These are phyloP conservation scores for Melaleuca quinquenervia DNA, from an alignment of 345 rosid species.

Conservation along the genomic window DNA sequence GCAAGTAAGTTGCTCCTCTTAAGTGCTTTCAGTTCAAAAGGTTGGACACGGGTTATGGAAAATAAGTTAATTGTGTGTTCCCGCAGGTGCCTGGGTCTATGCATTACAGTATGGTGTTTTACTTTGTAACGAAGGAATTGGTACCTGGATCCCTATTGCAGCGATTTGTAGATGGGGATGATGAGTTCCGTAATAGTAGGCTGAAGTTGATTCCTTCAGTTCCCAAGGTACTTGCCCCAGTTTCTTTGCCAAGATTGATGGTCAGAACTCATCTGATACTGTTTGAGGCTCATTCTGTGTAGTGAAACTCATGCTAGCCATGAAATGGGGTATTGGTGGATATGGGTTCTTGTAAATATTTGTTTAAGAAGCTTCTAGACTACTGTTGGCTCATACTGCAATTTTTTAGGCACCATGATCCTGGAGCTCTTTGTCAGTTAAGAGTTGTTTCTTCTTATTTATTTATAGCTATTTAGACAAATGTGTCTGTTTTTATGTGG, in stretches of 20 bases:
- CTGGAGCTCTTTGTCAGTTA: not conserved
- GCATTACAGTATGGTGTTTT: constrained; percentile 98
- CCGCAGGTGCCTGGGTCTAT: constrained; percentile 89
- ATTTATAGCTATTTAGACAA: not conserved
- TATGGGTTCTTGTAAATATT: not conserved
- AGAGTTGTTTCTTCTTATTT: not conserved
- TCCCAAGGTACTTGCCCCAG: constrained; percentile 54
- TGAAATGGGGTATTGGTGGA: not conserved
- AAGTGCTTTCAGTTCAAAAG: not conserved
- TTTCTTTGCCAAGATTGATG: not conserved
- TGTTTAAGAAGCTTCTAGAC: not conserved
- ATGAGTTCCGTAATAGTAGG: constrained; percentile 96
- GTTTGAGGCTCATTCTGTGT: not conserved
- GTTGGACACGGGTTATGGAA: not conserved
- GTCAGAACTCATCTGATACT: not conserved
- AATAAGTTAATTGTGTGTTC: not conserved
- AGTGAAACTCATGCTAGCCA: not conserved
- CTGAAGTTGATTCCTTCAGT: constrained; percentile 92
- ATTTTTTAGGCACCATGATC: not conserved
- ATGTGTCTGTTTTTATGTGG: not conserved
- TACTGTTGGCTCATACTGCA: not conserved
- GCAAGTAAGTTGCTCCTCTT: constrained; percentile 45
- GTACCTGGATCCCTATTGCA: constrained; percentile 82
- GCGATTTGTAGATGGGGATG: constrained; percentile 95
- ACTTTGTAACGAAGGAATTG: constrained; percentile 68